These are phyloP conservation scores for Conticribra guillardii DNA, from an alignment of 108 stramenopile genomes.

Conservation along the genomic window DNA sequence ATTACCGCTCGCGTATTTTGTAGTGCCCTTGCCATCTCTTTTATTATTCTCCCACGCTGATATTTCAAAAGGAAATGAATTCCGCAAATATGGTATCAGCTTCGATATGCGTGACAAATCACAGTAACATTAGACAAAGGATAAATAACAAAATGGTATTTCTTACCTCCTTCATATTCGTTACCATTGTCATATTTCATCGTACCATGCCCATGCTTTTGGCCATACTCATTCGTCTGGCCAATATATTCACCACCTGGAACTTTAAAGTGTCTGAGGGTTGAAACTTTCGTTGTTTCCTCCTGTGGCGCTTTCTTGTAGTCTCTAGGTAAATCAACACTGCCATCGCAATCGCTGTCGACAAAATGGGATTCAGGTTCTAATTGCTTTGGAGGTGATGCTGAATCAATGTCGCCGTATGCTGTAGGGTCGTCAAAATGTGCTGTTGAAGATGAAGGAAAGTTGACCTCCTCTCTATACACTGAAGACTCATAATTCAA, in stretches of 20 bases:
- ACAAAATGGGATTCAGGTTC: conserved; percentile 21
- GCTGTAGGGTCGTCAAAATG: conserved; percentile 8
- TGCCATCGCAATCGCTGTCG: not conserved
- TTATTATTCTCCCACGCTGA: conserved; percentile 24
- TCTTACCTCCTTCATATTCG: conserved; percentile 20
- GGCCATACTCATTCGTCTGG: conserved; percentile 18
- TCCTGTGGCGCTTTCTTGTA: not conserved
- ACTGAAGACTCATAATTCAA: not conserved
- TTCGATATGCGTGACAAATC: too few relatives aligned
- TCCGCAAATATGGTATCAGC: too few relatives aligned
- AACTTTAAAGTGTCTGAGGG: conserved; percentile 20
- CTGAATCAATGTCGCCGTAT: conserved; percentile 19
- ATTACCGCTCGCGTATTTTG: conserved; percentile 29
- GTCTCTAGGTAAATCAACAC: not conserved
- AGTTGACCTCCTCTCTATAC: not conserved
- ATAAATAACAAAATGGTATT: too few relatives aligned
- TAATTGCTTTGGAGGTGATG: conserved; percentile 8
- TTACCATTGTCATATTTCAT: conserved; percentile 41
- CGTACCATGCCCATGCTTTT: conserved; percentile 29
- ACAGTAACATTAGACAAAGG: too few relatives aligned
- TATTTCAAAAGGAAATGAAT: not conserved
- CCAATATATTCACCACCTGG: conserved; percentile 43
- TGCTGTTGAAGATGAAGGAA: not conserved
- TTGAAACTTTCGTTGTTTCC: not conserved
- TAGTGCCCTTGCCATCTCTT: conserved; percentile 34